Evolutionary conservation across 192 early-diverging fungal genomes (phyloP), one percentile per base, ranked within the genome.

Genomic region (Podila epigama): DNA sequence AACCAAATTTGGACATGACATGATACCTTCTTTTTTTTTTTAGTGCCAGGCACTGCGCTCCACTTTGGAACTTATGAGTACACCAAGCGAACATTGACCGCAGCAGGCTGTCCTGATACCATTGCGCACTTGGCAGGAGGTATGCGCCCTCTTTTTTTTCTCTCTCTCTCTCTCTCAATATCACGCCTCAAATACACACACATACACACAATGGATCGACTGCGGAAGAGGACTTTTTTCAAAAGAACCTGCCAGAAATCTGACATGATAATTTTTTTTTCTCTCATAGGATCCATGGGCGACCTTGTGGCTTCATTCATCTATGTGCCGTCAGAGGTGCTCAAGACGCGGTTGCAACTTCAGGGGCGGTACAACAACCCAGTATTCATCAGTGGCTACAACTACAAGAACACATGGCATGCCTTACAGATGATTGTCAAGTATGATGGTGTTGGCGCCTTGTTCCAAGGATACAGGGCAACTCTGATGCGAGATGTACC

Each of bases 311-410:
- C 84, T 32, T 86, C 84, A 16, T 58, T 83, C 59, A 79, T 88
- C 20, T 88, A 88, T 67, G 86, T 88, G 2, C 86, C 86, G 8
- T 88, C 86, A 11, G 86, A 88, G 50, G 86, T 88, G 3, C 68
- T 92, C 41, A 94, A 94, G 75, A 92, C 91, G 1, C 83, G 93
- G 25, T 82, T 94, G 71, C 93, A 94, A 60, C 81, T 94, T n/a
- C 93, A 94, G 63, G 92, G 92, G 13, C 75, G 86, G 34, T 89
- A 89, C 60, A 91, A 91, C 64, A 91, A 91, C 66, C 89, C 89
- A 35, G 80, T 73, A 41, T 84, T 80, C 84, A 88, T 81, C 78
- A 91, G 79, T 60, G 85, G 81, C 79, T 92, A 94, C 70, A 86
- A 86, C 59, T 92, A 94, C 69, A 81, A 88, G 69, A 90, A 87